Evolutionary conservation across 23 red algal species (phyloP), one percentile per base, ranked within the genome.

Genomic region (Gracilaria gracilis): DNA sequence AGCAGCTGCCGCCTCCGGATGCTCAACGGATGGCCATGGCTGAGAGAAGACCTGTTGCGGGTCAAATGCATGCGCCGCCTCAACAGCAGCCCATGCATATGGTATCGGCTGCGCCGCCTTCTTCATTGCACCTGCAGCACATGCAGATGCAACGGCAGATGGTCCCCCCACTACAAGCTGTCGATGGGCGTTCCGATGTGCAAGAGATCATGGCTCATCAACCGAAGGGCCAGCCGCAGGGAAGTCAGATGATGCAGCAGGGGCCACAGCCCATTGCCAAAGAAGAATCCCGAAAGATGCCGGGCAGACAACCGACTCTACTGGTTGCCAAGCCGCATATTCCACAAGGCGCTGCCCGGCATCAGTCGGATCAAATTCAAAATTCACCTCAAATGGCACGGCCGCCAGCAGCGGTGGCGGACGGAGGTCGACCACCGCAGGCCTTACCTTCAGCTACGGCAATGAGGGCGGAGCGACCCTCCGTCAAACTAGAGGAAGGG

Each of bases 331-430:
- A 54, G 34, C 82, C 74, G 24, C 64, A 69, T 17, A 44, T 86
- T 29, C 9, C 57, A 57, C 59, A 86, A 39, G 34, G 35, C 20
- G 36, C 55, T 17, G 37, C 48, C 8, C 37, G 20, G 46, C 82
- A 89, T 31, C 36, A 17, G 23, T 59, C 62, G 83, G 39, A 57
- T 53, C 33, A 42, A 28, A 40, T 72, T 71, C 67, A 71, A 49
- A 57, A 87, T 65, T 65, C 47, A 36, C 83, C 61, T 71, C 57
- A 79, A 61, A 77, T 89, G 71, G 25, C 31, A 16, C 67, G 55
- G 14, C 50, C 67, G 27, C 16, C 53, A 17, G 71, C 27, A 58
- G 24, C 35, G 27, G n/a, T 15, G 65, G 14, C 40, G 27, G 71
- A 39, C 4, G 67, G 14, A 15, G 40, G 33, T 33, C 33, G 40